These are phyloP conservation scores for Talaromyces wortmannii DNA, from an alignment of 495 filamentous ascomycete species.

Conservation along the genomic window DNA sequence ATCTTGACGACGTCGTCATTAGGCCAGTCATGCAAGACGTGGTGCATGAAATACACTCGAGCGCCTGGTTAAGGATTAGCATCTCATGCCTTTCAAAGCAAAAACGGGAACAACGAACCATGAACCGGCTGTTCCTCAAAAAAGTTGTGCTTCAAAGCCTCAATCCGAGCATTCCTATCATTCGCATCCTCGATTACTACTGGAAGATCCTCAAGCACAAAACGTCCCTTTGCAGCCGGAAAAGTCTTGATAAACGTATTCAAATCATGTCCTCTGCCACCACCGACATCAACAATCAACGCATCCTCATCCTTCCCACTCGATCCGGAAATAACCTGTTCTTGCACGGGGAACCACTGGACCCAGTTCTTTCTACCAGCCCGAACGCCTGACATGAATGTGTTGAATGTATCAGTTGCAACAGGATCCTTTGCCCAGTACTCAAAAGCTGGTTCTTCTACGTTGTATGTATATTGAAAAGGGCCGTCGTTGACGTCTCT, in stretches of 20 bases:
- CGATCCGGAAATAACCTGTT: constrained; percentile 9
- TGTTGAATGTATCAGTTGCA: constrained; percentile 11
- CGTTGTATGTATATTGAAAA: constrained; percentile 28
- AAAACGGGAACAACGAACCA: constrained; percentile 19
- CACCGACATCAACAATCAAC: constrained; percentile 46
- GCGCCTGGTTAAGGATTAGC: constrained; percentile 18
- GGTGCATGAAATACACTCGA: constrained; percentile 38
- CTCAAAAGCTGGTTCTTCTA: constrained; percentile 20
- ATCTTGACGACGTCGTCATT: constrained; percentile 20
- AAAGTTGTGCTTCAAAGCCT: constrained; percentile 32
- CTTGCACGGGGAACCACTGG: constrained; percentile 23
- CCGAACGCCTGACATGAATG: constrained; percentile 16
- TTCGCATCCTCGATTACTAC: constrained; percentile 24
- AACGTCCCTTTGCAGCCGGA: constrained; percentile 18
- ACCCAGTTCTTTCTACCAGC: constrained; percentile 16
- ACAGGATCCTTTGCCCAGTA: constrained; percentile 10
- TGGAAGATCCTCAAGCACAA: constrained; percentile 46
- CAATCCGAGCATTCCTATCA: constrained; percentile 18
- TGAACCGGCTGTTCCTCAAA: constrained; percentile 34
- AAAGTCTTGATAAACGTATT: constrained; percentile 22
- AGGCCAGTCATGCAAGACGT: constrained; percentile 39
- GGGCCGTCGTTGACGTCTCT: constrained; percentile 20
- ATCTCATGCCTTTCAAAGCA: not conserved
- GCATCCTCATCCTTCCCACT: constrained; percentile 10
- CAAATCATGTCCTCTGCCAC: constrained; percentile 39